Conservation (phyloP, 2,329 filamentous ascomycete species). For the Botryotinia convoluta region DNA sequence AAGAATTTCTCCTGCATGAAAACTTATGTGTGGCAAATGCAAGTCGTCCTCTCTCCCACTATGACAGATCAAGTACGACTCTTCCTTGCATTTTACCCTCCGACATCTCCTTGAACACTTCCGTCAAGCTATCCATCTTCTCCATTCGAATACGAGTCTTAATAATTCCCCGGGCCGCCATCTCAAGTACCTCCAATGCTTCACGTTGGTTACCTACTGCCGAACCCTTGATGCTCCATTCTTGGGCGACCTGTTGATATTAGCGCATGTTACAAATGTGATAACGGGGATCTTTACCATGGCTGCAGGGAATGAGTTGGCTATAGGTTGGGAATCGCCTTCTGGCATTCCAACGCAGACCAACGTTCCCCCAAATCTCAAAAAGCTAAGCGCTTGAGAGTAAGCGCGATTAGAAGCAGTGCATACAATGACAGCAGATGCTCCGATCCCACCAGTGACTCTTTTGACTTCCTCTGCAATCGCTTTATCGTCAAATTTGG, state of each 20-base stretch:
- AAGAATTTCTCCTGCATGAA: neutral
- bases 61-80: slow-evolving; percentile 47
- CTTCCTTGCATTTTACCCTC: slow-evolving; percentile 45
- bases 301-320: slow-evolving; percentile 42
- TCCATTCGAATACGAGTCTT: slow-evolving; percentile 46
- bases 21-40: slow-evolving; percentile 14
- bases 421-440: slow-evolving; percentile 57
- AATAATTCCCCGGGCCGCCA: slow-evolving; percentile 48
- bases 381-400: slow-evolving; percentile 46
- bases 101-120: slow-evolving; percentile 47
- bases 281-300: slow-evolving; percentile 31
- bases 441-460: slow-evolving; percentile 57
- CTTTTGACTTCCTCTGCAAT: slow-evolving; percentile 55
- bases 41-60: slow-evolving; percentile 4
- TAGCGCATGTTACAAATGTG: slow-evolving; percentile 11
- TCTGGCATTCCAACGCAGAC: slow-evolving; percentile 54
- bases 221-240: slow-evolving; percentile 48
- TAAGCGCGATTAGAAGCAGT: slow-evolving; percentile 51
- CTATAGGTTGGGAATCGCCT: slow-evolving; percentile 45
- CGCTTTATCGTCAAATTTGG: slow-evolving; percentile 48
- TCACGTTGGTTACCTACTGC: slow-evolving; percentile 51
- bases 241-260: slow-evolving; percentile 38
- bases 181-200: slow-evolving; percentile 48
- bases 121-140: slow-evolving; percentile 47
- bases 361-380: slow-evolving; percentile 49